phyloP scores from a whole-genome alignment of 2,329 filamentous ascomycete species.

The Fusarium duplospermum region DNA sequence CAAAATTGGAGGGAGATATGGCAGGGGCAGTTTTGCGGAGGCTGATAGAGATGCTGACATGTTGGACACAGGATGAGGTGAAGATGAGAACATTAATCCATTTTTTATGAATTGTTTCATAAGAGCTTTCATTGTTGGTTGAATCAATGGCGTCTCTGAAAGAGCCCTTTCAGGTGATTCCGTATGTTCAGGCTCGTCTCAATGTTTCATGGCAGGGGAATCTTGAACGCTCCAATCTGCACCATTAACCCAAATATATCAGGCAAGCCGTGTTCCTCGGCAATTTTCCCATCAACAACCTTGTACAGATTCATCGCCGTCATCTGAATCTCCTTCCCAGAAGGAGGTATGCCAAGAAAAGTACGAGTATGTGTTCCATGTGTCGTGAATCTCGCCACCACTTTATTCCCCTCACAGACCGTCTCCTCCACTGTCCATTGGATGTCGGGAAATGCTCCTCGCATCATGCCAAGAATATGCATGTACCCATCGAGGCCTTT shows the following conservation, averaged over 20 bases:
- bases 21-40: background rate
- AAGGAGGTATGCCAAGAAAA: background rate
- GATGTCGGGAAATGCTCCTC: background rate
- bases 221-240: background rate
- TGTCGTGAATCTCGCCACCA: background rate
- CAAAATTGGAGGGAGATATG: background rate
- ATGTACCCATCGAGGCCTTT: background rate
- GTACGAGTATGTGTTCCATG: background rate
- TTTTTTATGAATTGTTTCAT: background rate
- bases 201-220: background rate
- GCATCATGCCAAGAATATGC: background rate
- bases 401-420: background rate
- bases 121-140: fast-evolving
- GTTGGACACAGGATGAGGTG: background rate
- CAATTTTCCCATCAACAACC: background rate
- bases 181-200: too few relatives aligned
- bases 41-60: background rate
- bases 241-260: background rate
- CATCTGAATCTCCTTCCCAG: background rate
- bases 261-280: background rate
- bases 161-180: background rate
- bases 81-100: fast-evolving
- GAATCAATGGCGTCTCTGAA: background rate
- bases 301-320: background rate
- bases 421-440: background rate